Conservation (phyloP, 257 asterid species). For the Cynanchum wilfordii region DNA sequence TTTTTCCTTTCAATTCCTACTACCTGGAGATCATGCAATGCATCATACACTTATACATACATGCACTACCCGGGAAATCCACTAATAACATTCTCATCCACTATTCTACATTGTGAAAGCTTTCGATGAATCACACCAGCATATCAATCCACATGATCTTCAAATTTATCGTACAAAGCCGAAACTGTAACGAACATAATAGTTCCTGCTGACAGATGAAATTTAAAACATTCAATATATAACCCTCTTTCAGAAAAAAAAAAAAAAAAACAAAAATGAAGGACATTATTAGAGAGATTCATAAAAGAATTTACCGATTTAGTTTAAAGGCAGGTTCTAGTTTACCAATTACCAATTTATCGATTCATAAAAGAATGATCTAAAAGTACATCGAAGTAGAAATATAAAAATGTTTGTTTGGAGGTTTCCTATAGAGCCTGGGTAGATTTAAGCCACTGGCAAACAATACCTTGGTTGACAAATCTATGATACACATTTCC, state of each 20-base stretch:
- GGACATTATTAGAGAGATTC: not conserved
- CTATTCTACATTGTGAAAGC: constrained; percentile 66
- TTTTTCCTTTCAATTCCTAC: not conserved
- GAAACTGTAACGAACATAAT: constrained; percentile 66
- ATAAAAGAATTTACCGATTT: not conserved
- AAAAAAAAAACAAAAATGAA: not conserved
- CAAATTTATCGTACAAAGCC: constrained; percentile 63
- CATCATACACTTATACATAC: too few species aligned
- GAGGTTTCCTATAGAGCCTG: too few species aligned
- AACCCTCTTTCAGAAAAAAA: too few species aligned
- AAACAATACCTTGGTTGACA: too few species aligned
- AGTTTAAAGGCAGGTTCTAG: not conserved
- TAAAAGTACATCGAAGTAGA: not conserved
- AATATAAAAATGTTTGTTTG: not conserved
- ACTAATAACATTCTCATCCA: constrained; percentile 70
- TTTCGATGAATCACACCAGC: constrained; percentile 59
- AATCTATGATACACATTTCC: not conserved
- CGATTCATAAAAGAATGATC: not conserved
- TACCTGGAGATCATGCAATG: not conserved
- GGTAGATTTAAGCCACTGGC: not conserved
- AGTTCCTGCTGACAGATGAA: constrained; percentile 47
- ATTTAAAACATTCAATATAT: not conserved
- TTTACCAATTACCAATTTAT: too few species aligned
- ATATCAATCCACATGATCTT: constrained; percentile 54
- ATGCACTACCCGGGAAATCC: constrained; percentile 16